Evolutionary conservation across 371 early-diverging fungal species (phyloP).

Genomic region (Pancytospora philotis): DNA sequence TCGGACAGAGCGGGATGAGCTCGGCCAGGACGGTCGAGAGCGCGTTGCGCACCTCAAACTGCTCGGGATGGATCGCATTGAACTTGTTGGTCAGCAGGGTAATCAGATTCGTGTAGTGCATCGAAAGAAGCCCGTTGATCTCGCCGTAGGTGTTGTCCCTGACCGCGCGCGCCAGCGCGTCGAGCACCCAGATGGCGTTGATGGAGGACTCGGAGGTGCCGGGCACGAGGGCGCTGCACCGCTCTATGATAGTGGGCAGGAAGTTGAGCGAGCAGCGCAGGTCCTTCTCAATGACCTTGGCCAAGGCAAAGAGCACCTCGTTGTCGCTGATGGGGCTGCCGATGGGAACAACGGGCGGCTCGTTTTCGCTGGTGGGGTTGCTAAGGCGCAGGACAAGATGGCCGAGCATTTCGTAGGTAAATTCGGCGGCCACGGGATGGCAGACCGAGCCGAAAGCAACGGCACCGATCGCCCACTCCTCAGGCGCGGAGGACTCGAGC

Average conservation of each 20-base stretch:
- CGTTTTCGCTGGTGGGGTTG: no score
- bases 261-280: slow-evolving; percentile 25
- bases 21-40: slow-evolving; percentile 45
- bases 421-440: slow-evolving; percentile 10
- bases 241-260: slow-evolving; percentile 23
- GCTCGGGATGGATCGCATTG: slow-evolving; percentile 19
- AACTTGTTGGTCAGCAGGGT: slow-evolving; percentile 22
- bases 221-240: slow-evolving; percentile 24
- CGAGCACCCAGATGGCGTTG: slow-evolving; percentile 46
- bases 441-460: slow-evolving; percentile 49
- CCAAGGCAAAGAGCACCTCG: slow-evolving; percentile 43
- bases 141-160: not conserved
- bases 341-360: no score
- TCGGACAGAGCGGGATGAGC: slow-evolving; percentile 19
- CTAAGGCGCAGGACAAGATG: slow-evolving; percentile 14
- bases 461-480: slow-evolving; percentile 47
- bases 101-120: slow-evolving; percentile 41
- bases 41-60: slow-evolving; percentile 44
- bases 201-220: slow-evolving; percentile 17
- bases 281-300: slow-evolving; percentile 51
- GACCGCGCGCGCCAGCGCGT: slow-evolving; percentile 10
- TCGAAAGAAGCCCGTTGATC: slow-evolving; percentile 18
- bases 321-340: slow-evolving; percentile 23
- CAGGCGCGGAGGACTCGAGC: slow-evolving; percentile 15
- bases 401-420: slow-evolving; percentile 14